Evolutionary conservation across 75 land plant genomes (phyloP), one percentile per base, ranked within the genome.

Genomic region (Ceratopteris richardii): DNA sequence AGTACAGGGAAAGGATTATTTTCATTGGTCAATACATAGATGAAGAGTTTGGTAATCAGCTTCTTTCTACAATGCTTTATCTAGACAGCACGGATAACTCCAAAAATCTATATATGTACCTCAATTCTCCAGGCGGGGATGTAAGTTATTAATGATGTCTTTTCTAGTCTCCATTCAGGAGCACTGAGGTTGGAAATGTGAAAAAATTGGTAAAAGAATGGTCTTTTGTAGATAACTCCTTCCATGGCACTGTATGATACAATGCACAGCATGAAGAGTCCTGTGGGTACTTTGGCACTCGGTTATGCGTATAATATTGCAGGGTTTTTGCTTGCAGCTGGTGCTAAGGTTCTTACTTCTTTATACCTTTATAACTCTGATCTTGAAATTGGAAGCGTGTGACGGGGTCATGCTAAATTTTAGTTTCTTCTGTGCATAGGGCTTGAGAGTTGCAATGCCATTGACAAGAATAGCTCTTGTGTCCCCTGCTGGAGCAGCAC

Each of bases 51-150:
- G 90, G 93, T 65, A 92, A 92, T 54, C 82, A 84, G 60, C 50
- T 92, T 24, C 58, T 88, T 29, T 80, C 80, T 18, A 92, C 97
- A 57, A 74, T 92, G 88, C 74, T 92, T 33, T 92, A 92, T 60
- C 82, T 92, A 37, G 97, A 92, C 68, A 92, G 93, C 41, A 36
- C 84, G 36, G 86, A 84, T 29, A 64, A 66, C 44, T 71, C 77
- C 31, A 80, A 80, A 57, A 80, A 65, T 70, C 21, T 92, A 48
- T 75, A 74, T 53, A 17, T 92, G 5, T 92, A 77, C 58, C 69
- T 92, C 33, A 82, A 79, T 71, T 65, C 85, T 33, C 82, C 83
- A 51, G 97, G 97, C 70, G 97, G 97, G 57, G 88, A 92, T 84
- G 97, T 92, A 68, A 75, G 93, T 77, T 47, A 5, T 4, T 33